phyloP scores from a whole-genome alignment of 2,329 filamentous ascomycete species.

The Periconia digitata region DNA sequence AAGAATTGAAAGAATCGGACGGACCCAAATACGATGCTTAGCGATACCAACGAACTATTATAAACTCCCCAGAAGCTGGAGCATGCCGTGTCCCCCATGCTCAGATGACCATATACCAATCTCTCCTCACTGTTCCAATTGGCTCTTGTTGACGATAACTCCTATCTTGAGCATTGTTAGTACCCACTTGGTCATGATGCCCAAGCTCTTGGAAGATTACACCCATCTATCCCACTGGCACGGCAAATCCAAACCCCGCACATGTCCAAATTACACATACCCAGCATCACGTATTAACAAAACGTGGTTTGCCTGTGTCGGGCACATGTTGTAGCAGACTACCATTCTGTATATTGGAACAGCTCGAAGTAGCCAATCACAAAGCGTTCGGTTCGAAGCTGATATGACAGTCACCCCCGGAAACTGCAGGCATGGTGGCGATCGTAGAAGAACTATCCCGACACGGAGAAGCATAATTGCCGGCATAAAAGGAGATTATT shows the following conservation, averaged over 20 bases:
- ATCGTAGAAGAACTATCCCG: neutral
- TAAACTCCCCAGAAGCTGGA: neutral
- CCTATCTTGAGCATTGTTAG: neutral
- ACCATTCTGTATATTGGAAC: no score
- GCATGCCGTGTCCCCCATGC: neutral
- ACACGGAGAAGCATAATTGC: neutral
- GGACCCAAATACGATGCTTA: neutral
- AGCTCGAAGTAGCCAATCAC: neutral
- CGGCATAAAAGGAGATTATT: neutral
- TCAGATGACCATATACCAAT: neutral
- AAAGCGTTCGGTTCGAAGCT: neutral
- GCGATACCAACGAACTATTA: neutral
- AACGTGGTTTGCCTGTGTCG: neutral
- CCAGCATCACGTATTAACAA: neutral
- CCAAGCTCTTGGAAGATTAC: neutral
- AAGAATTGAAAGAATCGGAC: neutral
- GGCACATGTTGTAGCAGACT: no score
- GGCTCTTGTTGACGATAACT: neutral
- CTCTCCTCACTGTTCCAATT: neutral
- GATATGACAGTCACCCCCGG: neutral
- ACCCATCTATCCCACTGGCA: neutral
- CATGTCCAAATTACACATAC: neutral
- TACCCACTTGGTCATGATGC: neutral
- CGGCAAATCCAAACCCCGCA: neutral
- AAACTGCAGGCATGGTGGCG: neutral